Percentiles rank a stretch among this genome's conserved stretches.
Conservation (phyloP, 768 basidiomycete genomes). For the Calocera viscosa region DNA sequence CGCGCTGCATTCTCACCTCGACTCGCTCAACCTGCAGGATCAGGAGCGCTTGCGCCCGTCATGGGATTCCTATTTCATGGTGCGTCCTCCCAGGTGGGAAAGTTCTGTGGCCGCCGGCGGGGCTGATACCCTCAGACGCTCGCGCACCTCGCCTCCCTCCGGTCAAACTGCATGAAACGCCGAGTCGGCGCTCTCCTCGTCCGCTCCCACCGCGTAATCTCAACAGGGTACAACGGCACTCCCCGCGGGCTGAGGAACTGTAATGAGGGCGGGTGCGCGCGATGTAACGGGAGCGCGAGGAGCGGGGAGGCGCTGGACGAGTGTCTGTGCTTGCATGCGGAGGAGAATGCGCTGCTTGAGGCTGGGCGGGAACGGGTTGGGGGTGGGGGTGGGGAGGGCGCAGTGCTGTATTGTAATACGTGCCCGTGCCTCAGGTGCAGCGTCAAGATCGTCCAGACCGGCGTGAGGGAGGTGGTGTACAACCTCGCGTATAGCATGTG, state of each 20-base stretch:
- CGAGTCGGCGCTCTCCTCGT: conserved; percentile 91
- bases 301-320: conserved; percentile 45
- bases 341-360: conserved; percentile 93
- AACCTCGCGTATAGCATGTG: conserved; percentile 92
- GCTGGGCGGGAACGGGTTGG: conserved; percentile 78
- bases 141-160: conserved; percentile 74
- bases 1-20: conserved; percentile 51
- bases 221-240: conserved; percentile 77
- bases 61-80: conserved; percentile 99
- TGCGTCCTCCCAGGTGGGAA: no score
- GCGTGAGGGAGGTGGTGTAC: conserved; percentile 85
- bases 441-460: conserved; percentile 92
- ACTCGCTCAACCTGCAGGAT: conserved; percentile 54
- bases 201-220: conserved; percentile 39
- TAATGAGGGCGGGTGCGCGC: conserved; percentile 75
- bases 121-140: conserved; percentile 45
- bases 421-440: conserved; percentile 96
- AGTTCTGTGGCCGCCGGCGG: no score
- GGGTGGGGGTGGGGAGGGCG: conserved; percentile 41
- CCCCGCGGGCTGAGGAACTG: conserved; percentile 84
- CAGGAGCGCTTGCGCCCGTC: conserved; percentile 66
- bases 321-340: conserved; percentile 92
- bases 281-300: conserved; percentile 48
- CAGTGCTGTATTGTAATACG: conserved; percentile 98
- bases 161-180: conserved; percentile 95